Conservation (phyloP, 1,284 basidiomycete species). For the Ceratobasidium sp. region DNA sequence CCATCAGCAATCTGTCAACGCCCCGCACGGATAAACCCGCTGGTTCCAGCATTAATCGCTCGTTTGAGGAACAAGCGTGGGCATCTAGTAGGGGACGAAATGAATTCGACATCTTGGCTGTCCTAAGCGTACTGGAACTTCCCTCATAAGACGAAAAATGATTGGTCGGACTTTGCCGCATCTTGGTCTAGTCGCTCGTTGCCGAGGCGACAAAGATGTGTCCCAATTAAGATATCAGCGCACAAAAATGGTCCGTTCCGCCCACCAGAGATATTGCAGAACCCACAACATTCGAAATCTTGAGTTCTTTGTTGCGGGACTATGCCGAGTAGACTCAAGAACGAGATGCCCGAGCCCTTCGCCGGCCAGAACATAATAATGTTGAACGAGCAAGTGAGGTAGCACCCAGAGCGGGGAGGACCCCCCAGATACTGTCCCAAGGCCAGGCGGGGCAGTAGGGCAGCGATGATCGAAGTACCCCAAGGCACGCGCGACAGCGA, state of each 20-base stretch:
- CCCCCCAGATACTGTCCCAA: conserved; percentile 18
- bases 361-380: background rate
- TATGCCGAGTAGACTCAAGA: conserved; percentile 6
- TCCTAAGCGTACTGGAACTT: conserved; percentile 21
- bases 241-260: conserved; percentile 26
- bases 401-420: conserved; percentile 8
- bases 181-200: conserved; percentile 12
- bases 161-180: conserved; percentile 25
- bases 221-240: conserved; percentile 15
- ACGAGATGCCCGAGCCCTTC: background rate
- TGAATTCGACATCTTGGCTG: conserved; percentile 16
- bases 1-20: background rate
- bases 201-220: conserved; percentile 27
- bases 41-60: conserved; percentile 32
- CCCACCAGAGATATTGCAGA: conserved; percentile 17
- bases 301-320: conserved; percentile 9
- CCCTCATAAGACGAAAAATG: conserved; percentile 20
- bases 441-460: background rate
- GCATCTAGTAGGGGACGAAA: conserved; percentile 13
- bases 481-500: conserved; percentile 33
- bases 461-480: conserved; percentile 38
- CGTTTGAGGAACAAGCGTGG: conserved; percentile 35
- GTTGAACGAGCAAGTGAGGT: conserved; percentile 23
- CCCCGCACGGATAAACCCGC: conserved; percentile 18
- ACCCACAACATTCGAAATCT: conserved; percentile 17